Evolutionary conservation across 2,329 filamentous ascomycete genomes (phyloP).

Genomic region (Diaporthe humulicola): DNA sequence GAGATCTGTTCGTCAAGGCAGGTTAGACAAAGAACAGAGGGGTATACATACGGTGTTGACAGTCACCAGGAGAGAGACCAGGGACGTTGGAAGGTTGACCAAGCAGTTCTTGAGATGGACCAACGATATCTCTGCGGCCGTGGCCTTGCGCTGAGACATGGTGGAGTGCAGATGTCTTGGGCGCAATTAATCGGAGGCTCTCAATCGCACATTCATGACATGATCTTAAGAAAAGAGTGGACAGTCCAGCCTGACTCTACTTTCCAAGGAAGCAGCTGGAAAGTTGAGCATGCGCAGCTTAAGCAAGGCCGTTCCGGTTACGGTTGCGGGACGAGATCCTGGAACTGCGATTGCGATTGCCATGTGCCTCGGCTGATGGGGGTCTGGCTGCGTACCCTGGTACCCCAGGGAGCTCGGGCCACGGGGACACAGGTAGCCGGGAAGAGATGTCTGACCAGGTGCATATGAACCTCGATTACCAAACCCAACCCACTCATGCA

Average conservation of each 20-base stretch:
- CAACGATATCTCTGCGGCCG: conserved; percentile 85
- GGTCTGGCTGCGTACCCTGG: not conserved
- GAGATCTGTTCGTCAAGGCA: not conserved
- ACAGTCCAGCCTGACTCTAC: not conserved
- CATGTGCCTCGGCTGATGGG: conserved; percentile 25
- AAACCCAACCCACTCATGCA: too few species aligned
- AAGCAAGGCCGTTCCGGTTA: conserved; percentile 19
- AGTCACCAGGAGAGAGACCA: conserved; percentile 88
- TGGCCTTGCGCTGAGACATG: conserved; percentile 60
- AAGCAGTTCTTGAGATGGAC: conserved; percentile 94
- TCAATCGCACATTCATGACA: not conserved
- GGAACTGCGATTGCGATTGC: conserved; percentile 18
- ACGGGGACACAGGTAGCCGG: too few species aligned
- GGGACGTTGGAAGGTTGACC: conserved; percentile 87
- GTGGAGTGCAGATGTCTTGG: conserved; percentile 18
- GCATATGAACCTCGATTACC: too few species aligned
- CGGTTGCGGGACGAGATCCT: conserved; percentile 24
- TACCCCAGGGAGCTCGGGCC: conserved; percentile 5
- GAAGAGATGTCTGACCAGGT: too few species aligned
- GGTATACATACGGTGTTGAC: conserved; percentile 81
- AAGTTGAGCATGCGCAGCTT: not conserved
- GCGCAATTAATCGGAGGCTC: not conserved
- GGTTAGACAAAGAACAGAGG: conserved; percentile 1
- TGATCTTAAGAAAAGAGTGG: not conserved
- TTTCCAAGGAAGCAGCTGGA: not conserved